Conservation (phyloP, 345 rosid species). For the Aethionema arabicum region DNA sequence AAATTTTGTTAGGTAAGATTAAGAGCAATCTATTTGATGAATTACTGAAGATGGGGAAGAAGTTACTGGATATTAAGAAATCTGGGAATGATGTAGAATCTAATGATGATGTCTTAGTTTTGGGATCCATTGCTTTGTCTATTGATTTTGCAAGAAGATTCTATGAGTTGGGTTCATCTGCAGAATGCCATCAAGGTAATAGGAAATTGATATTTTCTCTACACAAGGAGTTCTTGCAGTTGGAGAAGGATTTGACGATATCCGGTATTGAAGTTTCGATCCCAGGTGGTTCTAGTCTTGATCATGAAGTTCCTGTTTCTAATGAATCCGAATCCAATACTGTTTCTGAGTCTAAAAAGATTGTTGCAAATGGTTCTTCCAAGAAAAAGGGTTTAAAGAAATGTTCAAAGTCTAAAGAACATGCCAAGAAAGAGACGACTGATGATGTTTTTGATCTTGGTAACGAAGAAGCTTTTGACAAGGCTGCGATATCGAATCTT, state of each 20-base stretch:
- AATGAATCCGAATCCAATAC: conserved; percentile 24
- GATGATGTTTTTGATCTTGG: conserved; percentile 24
- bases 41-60: conserved; percentile 55
- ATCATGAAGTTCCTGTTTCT: conserved; percentile 54
- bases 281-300: conserved; percentile 36
- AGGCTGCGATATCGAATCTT: conserved; percentile 73
- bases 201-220: conserved; percentile 68
- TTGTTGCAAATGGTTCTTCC: conserved; percentile 34
- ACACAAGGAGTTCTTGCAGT: conserved; percentile 64
- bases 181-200: conserved; percentile 74
- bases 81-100: conserved; percentile 41
- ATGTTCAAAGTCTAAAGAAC: conserved; percentile 47
- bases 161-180: conserved; percentile 73
- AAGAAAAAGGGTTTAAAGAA: conserved; percentile 48
- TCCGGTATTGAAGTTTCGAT: conserved; percentile 50
- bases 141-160: conserved; percentile 64
- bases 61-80: conserved; percentile 52
- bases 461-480: conserved; percentile 40
- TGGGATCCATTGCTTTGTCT: conserved; percentile 56
- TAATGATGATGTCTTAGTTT: conserved; percentile 48
- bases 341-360: conserved; percentile 25
- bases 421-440: conserved; percentile 35
- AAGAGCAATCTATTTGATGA: conserved; percentile 67
- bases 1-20: conserved; percentile 68
- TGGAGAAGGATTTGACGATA: conserved; percentile 61